Conservation (phyloP, 768 basidiomycete species). For the Gautieria morchelliformis region DNA sequence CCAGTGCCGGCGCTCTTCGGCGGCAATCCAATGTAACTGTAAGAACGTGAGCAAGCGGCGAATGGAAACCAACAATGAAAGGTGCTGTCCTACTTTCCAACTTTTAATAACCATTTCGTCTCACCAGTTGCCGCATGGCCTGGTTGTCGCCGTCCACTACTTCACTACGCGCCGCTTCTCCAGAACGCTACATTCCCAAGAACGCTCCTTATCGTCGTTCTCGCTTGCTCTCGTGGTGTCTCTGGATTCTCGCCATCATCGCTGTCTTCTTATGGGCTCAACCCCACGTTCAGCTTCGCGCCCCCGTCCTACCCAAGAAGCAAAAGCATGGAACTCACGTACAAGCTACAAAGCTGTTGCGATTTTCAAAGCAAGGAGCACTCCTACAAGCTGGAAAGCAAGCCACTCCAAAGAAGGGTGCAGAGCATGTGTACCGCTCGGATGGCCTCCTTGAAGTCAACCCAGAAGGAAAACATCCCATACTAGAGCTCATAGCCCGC, state of each 20-base stretch:
- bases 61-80: too few relatives aligned
- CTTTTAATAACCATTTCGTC: too few relatives aligned
- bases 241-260: neutral
- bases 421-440: slow-evolving; percentile 19
- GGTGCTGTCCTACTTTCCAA: too few relatives aligned
- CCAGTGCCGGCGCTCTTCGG: too few relatives aligned
- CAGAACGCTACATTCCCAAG: too few relatives aligned
- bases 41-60: too few relatives aligned
- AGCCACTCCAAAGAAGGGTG: slow-evolving; percentile 1
- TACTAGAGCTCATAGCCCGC: slow-evolving; percentile 31
- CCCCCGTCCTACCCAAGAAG: neutral
- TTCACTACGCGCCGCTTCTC: too few relatives aligned
- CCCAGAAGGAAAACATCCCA: slow-evolving; percentile 31
- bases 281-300: neutral
- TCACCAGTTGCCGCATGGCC: too few relatives aligned
- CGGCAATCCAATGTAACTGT: too few relatives aligned
- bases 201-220: too few relatives aligned
- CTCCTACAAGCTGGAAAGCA: neutral
- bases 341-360: neutral
- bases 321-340: neutral
- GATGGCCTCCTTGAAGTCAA: slow-evolving; percentile 31
- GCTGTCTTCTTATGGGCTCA: neutral
- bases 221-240: neutral
- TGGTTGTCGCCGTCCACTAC: too few relatives aligned
- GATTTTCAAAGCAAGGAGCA: neutral